Evolutionary conservation across 306 rosid species (phyloP), one percentile per base, ranked within the genome.

Genomic region (Pterocarpus macrocarpus): DNA sequence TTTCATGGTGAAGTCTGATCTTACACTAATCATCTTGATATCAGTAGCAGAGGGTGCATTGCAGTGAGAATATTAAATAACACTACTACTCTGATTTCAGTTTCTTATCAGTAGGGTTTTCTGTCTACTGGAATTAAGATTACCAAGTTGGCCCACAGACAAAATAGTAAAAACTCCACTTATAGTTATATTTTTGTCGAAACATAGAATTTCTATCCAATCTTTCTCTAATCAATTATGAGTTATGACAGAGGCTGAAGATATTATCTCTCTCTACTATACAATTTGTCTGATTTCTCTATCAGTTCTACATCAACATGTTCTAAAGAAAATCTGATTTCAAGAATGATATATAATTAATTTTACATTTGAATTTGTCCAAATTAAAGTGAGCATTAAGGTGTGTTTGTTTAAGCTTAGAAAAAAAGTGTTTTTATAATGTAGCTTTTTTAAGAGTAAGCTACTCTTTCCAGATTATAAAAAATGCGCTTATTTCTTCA

Each of bases 341-440:
- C 64, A 72, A 53, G 38, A 15, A 66, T 38, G 7, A 50, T 4
- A 33, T 39, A 76, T 30, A 58, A 66, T 22, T 35, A 69, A 52
- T 28, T 71, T 49, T 28, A 71, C 44, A 33, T 34, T 34, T 22
- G 33, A 62, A 49, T 35, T 10, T 45, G 56, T 41, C 69, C 16
- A 69, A 78, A 79, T 58, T 33, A 52, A 45, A 71, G 71, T 32
- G 15, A 67, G 64, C 35, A 50, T 28, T 32, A 8, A 9, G 47
- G 47, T 43, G n/a, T 43, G 10, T 4, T 6, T 38, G 41, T 38
- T 38, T 38, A 38, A 4, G 6, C 41, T 38, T 38, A 38, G 41
- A 22, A 38, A 38, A 36, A 38, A 38, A 38, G 41, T 38, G 6
- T 22, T 38, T 38, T 38, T 38, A 38, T 38, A 38, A 38, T 38